Evolutionary conservation across 345 rosid species (phyloP).

Genomic region (Salix dunnii): DNA sequence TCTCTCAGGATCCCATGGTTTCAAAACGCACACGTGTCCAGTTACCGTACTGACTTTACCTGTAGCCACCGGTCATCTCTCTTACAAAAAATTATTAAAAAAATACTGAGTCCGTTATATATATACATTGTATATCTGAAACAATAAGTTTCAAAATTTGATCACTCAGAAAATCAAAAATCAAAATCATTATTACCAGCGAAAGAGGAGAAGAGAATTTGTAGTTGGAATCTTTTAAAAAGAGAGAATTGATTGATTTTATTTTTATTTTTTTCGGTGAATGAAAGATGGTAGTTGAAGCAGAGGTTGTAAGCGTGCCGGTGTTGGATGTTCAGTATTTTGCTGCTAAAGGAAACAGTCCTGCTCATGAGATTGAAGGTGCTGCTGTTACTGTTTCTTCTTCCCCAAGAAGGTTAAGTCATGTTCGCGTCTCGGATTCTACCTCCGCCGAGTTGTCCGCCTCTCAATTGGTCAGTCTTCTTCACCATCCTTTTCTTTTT

Average conservation of each 20-base stretch:
- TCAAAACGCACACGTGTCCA: constrained; percentile 39
- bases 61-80: constrained; percentile 40
- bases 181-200: not conserved
- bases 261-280: not conserved
- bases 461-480: constrained; percentile 42
- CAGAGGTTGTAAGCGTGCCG: constrained; percentile 53
- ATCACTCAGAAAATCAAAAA: constrained; percentile 7
- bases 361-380: constrained; percentile 32
- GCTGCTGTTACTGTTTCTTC: constrained; percentile 33
- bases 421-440: constrained; percentile 39
- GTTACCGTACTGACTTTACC: not conserved
- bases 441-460: constrained; percentile 36
- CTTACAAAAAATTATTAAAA: constrained; percentile 9
- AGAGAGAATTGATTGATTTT: not conserved
- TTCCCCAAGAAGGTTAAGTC: constrained; percentile 36
- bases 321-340: constrained; percentile 46
- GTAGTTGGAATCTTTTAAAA: not conserved
- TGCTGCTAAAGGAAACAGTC: constrained; percentile 10
- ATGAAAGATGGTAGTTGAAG: constrained; percentile 60
- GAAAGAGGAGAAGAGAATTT: not conserved
- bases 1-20: constrained; percentile 16
- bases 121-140: not conserved
- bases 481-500: not conserved
- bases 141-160: not conserved
- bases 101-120: not conserved